A percentile compares a stretch with the other conserved stretches of the same genome.
Conservation (phyloP, 768 basidiomycete genomes). For the Lactarius pseudohatsudake region DNA sequence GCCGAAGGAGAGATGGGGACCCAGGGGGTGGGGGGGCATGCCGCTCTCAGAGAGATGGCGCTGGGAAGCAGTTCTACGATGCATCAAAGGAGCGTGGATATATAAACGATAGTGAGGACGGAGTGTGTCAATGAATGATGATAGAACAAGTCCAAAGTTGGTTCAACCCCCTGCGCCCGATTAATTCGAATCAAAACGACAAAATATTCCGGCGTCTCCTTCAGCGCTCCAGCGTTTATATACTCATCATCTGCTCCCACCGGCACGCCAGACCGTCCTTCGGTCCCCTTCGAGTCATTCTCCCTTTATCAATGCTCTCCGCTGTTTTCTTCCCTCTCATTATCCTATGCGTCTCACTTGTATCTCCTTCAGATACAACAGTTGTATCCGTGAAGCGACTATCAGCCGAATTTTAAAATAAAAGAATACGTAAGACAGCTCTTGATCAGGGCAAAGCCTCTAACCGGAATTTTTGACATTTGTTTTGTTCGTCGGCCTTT, state of each 20-base stretch:
- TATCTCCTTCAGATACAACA: neutral
- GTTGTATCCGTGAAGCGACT: neutral
- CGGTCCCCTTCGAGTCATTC: neutral
- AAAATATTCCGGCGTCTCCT: neutral
- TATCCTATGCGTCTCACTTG: neutral
- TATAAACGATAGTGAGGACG: conserved; percentile 19
- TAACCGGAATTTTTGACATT: neutral
- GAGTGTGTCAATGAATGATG: neutral
- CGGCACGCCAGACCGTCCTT: neutral
- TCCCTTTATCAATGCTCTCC: neutral
- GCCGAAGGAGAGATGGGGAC: neutral
- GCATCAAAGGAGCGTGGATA: conserved; percentile 23
- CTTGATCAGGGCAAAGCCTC: neutral
- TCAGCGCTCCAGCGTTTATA: neutral
- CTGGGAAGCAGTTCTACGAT: conserved; percentile 24
- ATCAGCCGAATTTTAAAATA: neutral
- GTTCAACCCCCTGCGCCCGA: neutral
- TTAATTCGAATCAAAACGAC: neutral
- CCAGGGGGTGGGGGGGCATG: conserved; percentile 14
- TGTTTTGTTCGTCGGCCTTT: neutral
- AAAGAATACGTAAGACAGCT: neutral
- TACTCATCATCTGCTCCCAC: neutral
- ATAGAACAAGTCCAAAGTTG: conserved; percentile 6
- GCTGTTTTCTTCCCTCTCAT: neutral
- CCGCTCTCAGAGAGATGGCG: conserved; percentile 14